Base-by-base conservation (phyloP, 768 basidiomycete species). In the Podaxis sp. region DNA sequence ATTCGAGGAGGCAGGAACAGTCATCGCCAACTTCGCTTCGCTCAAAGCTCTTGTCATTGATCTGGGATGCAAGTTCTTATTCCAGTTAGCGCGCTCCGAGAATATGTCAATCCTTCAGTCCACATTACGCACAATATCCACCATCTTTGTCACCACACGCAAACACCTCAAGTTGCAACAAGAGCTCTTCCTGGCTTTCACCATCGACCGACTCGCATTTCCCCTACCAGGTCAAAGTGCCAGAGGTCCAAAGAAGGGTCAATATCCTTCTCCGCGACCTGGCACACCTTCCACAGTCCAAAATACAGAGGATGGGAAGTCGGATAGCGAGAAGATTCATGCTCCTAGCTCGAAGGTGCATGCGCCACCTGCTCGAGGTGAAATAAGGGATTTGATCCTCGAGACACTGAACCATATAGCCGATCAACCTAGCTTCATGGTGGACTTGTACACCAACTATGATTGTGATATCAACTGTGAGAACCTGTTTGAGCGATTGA, bases 391-490 rank as follows among this genome's bases (percentile, higher is more conserved):
- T 69, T 77, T 98, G 60, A 87, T 98, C 69, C 77, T 99, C 63
- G 96, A 98, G 73, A 91, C 91, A 4, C 77, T 98, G 25, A 84
- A 83, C 58, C 89, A 92, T 58, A 84, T 96, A 49, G 89, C 92
- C 15, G 81, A 90, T 2, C 87, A 91, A 68, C 86, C 92, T 2
- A 92, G 89, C 70, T 96, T 96, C 77, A 94, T 97, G 91, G 93
- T 96, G 51, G 94, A 98, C 69, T 79, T 97, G 13, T 99, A 94
- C 77, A 83, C 87, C 59, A 99, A 98, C 73, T 99, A 98, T 73
- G 97, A 99, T 71, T 98, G 95, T 70, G 94, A 97, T 69, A 87
- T 91, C 66, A 96, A 98, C 70, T 94, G 93, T 73, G 97, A 98
- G 77, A 96, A 98, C 72, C 75, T 98, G 60, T 96, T 96, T 67